Evolutionary conservation across 2,329 filamentous ascomycete species (phyloP).

Genomic region (Diaporthe sp.): DNA sequence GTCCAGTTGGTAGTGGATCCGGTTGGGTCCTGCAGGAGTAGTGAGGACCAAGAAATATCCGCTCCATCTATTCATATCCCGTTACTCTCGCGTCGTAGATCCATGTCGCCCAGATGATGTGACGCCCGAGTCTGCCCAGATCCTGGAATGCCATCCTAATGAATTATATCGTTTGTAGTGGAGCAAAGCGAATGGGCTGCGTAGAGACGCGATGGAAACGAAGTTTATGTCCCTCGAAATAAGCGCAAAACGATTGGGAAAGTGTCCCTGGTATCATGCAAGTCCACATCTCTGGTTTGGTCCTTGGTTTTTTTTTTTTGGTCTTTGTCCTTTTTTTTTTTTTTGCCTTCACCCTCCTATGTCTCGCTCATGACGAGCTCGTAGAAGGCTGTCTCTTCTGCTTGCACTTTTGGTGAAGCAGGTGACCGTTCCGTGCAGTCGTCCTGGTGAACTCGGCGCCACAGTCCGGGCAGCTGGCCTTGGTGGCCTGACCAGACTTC

Average conservation of each 20-base stretch:
- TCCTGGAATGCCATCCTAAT: slow-evolving; percentile 10
- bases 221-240: slow-evolving; percentile 11
- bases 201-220: slow-evolving; percentile 8
- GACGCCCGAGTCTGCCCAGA: slow-evolving; percentile 21
- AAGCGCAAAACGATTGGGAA: slow-evolving; percentile 25
- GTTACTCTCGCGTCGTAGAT: slow-evolving; percentile 23
- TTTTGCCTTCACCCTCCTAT: not conserved
- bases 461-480: slow-evolving; percentile 90
- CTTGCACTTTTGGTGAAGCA: slow-evolving; percentile 92
- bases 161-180: slow-evolving; percentile 22
- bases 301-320: not conserved
- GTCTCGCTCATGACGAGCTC: slow-evolving; percentile 39
- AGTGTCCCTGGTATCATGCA: slow-evolving; percentile 35
- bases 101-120: slow-evolving; percentile 13
- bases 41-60: not conserved
- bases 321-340: not conserved
- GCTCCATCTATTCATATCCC: slow-evolving; percentile 26
- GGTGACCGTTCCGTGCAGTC: slow-evolving; percentile 86
- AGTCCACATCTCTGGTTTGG: slow-evolving; percentile 24
- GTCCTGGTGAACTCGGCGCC: slow-evolving; percentile 94
- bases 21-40: not conserved
- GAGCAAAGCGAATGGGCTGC: slow-evolving; percentile 19
- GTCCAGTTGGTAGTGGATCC: slow-evolving; percentile 10
- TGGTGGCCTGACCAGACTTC: slow-evolving; percentile 90
- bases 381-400: slow-evolving; percentile 61